Conservation (phyloP, 257 asterid species). For the Lantana camara region DNA sequence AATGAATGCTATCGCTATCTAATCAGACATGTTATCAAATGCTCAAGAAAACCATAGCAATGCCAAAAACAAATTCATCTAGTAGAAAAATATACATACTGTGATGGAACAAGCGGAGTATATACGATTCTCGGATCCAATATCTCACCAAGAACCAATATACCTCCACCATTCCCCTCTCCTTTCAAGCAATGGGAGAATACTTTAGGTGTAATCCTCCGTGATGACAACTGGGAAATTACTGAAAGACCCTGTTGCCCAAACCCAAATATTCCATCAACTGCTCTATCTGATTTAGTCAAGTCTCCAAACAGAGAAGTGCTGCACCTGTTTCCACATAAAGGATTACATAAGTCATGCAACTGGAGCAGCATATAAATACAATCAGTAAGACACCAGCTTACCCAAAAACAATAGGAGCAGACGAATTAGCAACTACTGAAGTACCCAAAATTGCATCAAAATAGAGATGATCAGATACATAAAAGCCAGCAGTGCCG, state of each 20-base stretch:
- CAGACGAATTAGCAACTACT: slow-evolving; percentile 71
- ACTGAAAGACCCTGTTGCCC: slow-evolving; percentile 83
- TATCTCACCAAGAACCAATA: slow-evolving; percentile 93
- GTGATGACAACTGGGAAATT: slow-evolving; percentile 79
- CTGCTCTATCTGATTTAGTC: slow-evolving; percentile 81
- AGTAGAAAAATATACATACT: slow-evolving; percentile 60
- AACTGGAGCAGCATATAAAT: not conserved
- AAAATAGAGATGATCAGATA: slow-evolving; percentile 70
- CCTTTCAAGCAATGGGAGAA: slow-evolving; percentile 94
- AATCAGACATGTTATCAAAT: no score
- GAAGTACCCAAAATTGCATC: slow-evolving; percentile 76
- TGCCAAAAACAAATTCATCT: slow-evolving; percentile 21
- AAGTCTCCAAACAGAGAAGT: slow-evolving; percentile 76
- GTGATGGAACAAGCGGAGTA: slow-evolving; percentile 94
- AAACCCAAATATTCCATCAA: slow-evolving; percentile 92
- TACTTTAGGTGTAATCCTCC: slow-evolving; percentile 73
- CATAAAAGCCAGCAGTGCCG: slow-evolving; percentile 81
- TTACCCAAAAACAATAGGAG: slow-evolving; percentile 90
- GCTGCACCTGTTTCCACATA: slow-evolving; percentile 71
- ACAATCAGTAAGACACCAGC: slow-evolving; percentile 23
- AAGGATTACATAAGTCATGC: not conserved
- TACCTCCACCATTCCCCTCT: slow-evolving; percentile 86
- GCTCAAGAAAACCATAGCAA: slow-evolving; percentile 14
- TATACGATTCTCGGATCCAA: slow-evolving; percentile 85
- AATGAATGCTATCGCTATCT: no score